Conservation (phyloP, 2,329 filamentous ascomycete genomes). For the Cytospora chrysosperma region DNA sequence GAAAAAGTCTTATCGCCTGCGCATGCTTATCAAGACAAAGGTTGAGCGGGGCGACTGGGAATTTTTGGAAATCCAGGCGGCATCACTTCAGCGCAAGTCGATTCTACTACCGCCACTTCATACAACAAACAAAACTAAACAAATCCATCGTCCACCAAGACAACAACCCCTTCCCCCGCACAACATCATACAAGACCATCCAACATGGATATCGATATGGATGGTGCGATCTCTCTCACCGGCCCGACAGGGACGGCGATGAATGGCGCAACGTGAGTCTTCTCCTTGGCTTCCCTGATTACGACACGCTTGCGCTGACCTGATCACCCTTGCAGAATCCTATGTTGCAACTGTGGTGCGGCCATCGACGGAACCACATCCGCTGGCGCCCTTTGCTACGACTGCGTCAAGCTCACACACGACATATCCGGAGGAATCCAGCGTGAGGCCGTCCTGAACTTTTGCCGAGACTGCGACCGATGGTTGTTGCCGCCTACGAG, state of each 20-base stretch:
- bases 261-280: constrained; percentile 42
- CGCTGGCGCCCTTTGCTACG: constrained; percentile 86
- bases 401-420: constrained; percentile 91
- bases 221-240: constrained; percentile 42
- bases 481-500: constrained; percentile 84
- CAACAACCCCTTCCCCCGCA: background rate
- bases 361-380: constrained; percentile 89
- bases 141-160: background rate
- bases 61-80: constrained; percentile 21
- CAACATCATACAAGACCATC: constrained; percentile 7
- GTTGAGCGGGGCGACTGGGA: constrained; percentile 19
- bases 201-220: constrained; percentile 46
- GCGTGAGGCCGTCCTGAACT: constrained; percentile 84
- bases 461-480: constrained; percentile 91
- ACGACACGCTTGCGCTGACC: background rate
- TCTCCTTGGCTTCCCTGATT: background rate
- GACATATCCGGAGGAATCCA: constrained; percentile 92
- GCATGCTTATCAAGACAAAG: constrained; percentile 25
- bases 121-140: background rate
- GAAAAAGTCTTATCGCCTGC: constrained; percentile 20
- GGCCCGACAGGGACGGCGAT: constrained; percentile 32
- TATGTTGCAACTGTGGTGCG: constrained; percentile 96
- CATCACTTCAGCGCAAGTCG: background rate
- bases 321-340: constrained; percentile 58
- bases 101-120: background rate